Percentiles rank a stretch among this genome's conserved stretches.
These are phyloP conservation scores for Phytopythium oedochilum DNA, from an alignment of 352 stramenopile genomes.

Conservation along the genomic window DNA sequence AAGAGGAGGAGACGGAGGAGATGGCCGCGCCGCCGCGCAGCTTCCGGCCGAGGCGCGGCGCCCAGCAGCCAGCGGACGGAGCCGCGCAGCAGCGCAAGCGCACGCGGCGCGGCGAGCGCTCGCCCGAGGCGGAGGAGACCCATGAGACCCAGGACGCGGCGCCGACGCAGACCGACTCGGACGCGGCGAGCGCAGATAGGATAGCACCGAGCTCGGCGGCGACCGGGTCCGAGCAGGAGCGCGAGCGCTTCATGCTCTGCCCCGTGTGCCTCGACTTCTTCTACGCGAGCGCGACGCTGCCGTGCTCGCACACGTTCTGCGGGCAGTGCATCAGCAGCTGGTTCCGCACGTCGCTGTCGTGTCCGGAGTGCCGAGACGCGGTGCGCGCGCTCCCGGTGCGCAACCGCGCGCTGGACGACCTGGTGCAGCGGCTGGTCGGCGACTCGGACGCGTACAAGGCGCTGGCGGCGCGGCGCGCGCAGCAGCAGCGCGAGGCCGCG, in stretches of 20 bases:
- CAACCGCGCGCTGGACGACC: slow-evolving; percentile 78
- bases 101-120: slow-evolving; percentile 16
- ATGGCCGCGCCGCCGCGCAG: slow-evolving; percentile 12
- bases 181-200: slow-evolving; percentile 7
- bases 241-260: slow-evolving; percentile 73
- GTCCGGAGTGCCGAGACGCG: slow-evolving; percentile 62
- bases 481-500: slow-evolving; percentile 4
- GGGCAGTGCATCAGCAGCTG: slow-evolving; percentile 72
- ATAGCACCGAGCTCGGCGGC: slow-evolving; percentile 12
- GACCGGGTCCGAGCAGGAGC: slow-evolving; percentile 20
- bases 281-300: slow-evolving; percentile 64
- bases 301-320: slow-evolving; percentile 85
- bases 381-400: slow-evolving; percentile 69
- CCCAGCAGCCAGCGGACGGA: slow-evolving; percentile 13
- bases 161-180: neutral
- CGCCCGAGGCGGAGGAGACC: slow-evolving; percentile 12
- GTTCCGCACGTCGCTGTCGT: slow-evolving; percentile 74
- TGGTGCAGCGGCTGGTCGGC: slow-evolving; percentile 65
- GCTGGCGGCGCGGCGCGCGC: slow-evolving; percentile 26
- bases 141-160: neutral
- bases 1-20: no score
- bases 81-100: slow-evolving; percentile 28
- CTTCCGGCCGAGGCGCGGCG: slow-evolving; percentile 19
- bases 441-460: slow-evolving; percentile 53
- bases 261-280: slow-evolving; percentile 83